These are phyloP conservation scores for Kwoniella heveanensis DNA, from an alignment of 768 basidiomycete species.

Conservation along the genomic window DNA sequence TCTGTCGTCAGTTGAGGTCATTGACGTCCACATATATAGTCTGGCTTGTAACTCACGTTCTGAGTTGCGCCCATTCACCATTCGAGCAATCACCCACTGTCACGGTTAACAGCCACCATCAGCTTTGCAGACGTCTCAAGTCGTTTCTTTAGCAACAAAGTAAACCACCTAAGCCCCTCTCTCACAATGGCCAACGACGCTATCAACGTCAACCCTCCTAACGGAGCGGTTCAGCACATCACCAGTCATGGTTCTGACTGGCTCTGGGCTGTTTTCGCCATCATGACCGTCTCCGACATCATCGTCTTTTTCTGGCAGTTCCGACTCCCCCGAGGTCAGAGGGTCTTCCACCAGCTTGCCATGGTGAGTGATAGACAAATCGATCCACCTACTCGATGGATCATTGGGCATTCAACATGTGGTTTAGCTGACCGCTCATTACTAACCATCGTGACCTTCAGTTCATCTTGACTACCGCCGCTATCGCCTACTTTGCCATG, in stretches of 20 bases:
- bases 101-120: too few relatives aligned
- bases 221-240: conserved; percentile 51
- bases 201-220: conserved; percentile 45
- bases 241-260: conserved; percentile 61
- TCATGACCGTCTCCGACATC: conserved; percentile 61
- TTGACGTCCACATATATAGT: neutral
- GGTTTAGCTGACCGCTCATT: too few relatives aligned
- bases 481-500: conserved; percentile 63
- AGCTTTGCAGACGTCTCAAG: too few relatives aligned
- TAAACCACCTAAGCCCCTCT: too few relatives aligned
- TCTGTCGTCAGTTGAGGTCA: too few relatives aligned
- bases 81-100: too few relatives aligned
- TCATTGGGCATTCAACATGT: too few relatives aligned
- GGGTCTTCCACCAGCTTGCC: conserved; percentile 62
- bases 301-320: conserved; percentile 57
- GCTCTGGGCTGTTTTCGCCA: conserved; percentile 63
- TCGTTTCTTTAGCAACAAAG: too few relatives aligned
- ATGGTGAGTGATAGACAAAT: conserved; percentile 37
- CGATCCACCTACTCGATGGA: too few relatives aligned
- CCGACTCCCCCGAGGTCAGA: conserved; percentile 57
- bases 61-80: too few relatives aligned
- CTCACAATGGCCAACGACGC: conserved; percentile 49
- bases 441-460: neutral
- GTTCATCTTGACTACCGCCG: conserved; percentile 60
- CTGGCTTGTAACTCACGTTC: neutral